phyloP scores from a whole-genome alignment of 768 basidiomycete species.

The Mycena venus region DNA sequence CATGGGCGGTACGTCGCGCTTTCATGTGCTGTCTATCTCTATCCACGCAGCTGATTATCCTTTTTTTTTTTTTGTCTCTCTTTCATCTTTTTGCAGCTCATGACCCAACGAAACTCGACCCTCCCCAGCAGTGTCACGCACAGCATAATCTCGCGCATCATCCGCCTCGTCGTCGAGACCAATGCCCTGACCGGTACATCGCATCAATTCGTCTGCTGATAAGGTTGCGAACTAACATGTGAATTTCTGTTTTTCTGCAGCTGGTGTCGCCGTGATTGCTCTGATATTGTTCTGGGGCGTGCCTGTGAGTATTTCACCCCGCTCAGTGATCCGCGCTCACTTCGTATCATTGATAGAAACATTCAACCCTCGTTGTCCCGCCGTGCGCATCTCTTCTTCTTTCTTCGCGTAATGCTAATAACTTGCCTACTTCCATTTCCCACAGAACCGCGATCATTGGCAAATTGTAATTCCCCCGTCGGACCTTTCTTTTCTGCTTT shows the following conservation, averaged over 20 bases:
- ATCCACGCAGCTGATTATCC: background rate
- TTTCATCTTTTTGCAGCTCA: background rate
- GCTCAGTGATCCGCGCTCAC: background rate
- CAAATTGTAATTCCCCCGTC: constrained; percentile 18
- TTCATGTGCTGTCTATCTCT: too few relatives aligned
- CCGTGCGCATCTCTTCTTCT: constrained; percentile 8
- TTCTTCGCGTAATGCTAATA: background rate
- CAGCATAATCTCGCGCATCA: constrained; percentile 17
- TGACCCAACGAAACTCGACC: background rate
- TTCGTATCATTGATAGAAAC: background rate
- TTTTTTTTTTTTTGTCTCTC: background rate
- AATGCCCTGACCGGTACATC: constrained; percentile 30
- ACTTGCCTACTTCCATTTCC: background rate
- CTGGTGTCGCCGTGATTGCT: constrained; percentile 25
- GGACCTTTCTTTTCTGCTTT: background rate
- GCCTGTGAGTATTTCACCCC: background rate
- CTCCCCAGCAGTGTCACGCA: background rate
- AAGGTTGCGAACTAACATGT: background rate
- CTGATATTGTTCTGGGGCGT: constrained; percentile 24
- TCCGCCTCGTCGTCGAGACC: constrained; percentile 34
- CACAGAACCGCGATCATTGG: constrained; percentile 28
- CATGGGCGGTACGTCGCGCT: constrained; percentile 19
- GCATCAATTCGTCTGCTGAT: too few relatives aligned
- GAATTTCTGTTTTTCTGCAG: background rate
- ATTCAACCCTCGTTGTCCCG: constrained; percentile 23